phyloP scores from a whole-genome alignment of 2,329 filamentous ascomycete species.

The Aspergillus versicolor region DNA sequence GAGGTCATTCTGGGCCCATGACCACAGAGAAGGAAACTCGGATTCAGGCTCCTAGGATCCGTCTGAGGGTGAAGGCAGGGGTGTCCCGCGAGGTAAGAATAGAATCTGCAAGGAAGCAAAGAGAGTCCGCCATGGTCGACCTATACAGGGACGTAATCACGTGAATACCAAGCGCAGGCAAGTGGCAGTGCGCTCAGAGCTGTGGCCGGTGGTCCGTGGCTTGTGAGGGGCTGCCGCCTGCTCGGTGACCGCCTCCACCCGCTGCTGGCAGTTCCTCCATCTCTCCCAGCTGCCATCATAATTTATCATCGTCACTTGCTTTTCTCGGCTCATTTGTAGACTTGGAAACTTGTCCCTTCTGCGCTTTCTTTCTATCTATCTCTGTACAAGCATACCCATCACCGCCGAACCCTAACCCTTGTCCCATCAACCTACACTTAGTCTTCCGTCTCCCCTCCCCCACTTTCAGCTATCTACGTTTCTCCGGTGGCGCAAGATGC shows the following conservation, averaged over 20 bases:
- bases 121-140: too few relatives aligned
- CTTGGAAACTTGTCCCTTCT: not conserved
- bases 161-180: not conserved
- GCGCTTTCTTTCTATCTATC: not conserved
- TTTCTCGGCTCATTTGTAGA: constrained; percentile 1
- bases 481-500: constrained; percentile 54
- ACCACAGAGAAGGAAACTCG: not conserved
- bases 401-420: constrained; percentile 1
- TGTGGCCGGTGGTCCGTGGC: constrained; percentile 9
- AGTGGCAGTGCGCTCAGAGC: not conserved
- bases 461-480: constrained; percentile 21
- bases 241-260: constrained; percentile 17
- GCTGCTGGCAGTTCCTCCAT: not conserved
- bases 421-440: not conserved
- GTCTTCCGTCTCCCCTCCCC: constrained; percentile 15
- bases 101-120: too few relatives aligned
- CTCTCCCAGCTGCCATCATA: constrained; percentile 18
- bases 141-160: not conserved
- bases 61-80: not conserved
- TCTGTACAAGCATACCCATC: not conserved
- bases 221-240: not conserved
- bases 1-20: not conserved
- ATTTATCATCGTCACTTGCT: constrained; percentile 15
- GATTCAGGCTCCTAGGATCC: not conserved
- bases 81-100: too few relatives aligned